Conservation (phyloP, 768 basidiomycete species). For the Boletus fagicola region DNA sequence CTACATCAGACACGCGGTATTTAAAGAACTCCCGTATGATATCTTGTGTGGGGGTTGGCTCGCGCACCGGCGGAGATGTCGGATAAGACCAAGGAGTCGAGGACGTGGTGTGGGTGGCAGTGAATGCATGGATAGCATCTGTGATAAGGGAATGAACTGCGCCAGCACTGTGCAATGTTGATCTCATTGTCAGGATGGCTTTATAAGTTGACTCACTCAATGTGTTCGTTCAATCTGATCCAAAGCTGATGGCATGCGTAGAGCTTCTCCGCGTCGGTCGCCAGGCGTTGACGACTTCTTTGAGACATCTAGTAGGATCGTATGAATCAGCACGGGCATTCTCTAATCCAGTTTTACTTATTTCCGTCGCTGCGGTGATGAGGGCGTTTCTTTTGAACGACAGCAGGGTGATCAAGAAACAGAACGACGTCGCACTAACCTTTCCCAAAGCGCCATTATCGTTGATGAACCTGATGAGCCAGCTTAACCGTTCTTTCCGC, state of each 20-base stretch:
- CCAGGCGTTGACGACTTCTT: constrained; percentile 68
- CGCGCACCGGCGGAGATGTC: constrained; percentile 39
- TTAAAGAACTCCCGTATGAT: constrained; percentile 84
- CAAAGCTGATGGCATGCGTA: constrained; percentile 80
- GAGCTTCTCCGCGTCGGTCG: constrained; percentile 83
- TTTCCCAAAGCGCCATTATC: constrained; percentile 78
- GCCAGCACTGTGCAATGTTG: constrained; percentile 41
- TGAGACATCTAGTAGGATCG: constrained; percentile 66
- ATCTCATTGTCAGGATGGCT: not conserved
- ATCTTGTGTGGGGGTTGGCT: constrained; percentile 60
- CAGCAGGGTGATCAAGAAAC: not conserved
- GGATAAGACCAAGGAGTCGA: constrained; percentile 14
- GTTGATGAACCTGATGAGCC: constrained; percentile 88
- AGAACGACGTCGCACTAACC: constrained; percentile 38
- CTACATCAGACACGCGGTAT: constrained; percentile 61
- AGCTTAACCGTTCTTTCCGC: constrained; percentile 72
- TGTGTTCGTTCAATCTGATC: constrained; percentile 66
- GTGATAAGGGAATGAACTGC: constrained; percentile 63
- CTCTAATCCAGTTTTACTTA: not conserved
- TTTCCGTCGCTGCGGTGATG: not conserved
- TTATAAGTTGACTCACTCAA: constrained; percentile 46
- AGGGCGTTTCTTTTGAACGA: not conserved
- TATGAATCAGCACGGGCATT: constrained; percentile 3
- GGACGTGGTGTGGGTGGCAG: constrained; percentile 40
- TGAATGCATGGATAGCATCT: constrained; percentile 67